Evolutionary conservation across 805 yeast genomes (phyloP).

Genomic region (Diddensiella transvaalensis): DNA sequence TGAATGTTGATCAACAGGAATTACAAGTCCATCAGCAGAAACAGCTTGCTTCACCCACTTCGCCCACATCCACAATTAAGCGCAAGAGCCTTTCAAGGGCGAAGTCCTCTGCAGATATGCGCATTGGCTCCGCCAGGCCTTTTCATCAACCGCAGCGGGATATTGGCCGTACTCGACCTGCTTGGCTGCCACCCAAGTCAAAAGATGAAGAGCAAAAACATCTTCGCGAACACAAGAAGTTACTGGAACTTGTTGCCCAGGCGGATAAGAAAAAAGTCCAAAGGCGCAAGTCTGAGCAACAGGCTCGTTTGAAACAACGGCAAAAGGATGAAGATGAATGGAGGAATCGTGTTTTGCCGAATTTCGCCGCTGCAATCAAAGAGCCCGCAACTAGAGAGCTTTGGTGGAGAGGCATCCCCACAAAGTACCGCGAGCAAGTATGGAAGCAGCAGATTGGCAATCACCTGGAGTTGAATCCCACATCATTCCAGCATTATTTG

Average conservation of each 20-base stretch:
- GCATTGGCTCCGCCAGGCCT: neutral
- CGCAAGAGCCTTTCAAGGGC: neutral
- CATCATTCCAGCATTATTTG: conserved; percentile 15
- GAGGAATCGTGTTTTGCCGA: conserved; percentile 39
- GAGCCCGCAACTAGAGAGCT: conserved; percentile 45
- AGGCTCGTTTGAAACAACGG: conserved; percentile 23
- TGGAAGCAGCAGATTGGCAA: conserved; percentile 51
- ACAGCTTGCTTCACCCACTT: neutral
- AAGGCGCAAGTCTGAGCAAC: conserved; percentile 19
- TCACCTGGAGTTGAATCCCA: conserved; percentile 25
- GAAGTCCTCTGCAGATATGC: neutral
- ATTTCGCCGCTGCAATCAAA: conserved; percentile 35
- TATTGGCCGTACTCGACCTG: conserved; percentile 50
- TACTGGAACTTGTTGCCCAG: conserved; percentile 36
- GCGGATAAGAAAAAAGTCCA: conserved; percentile 36
- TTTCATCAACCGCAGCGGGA: too few species aligned
- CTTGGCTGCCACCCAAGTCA: conserved; percentile 64
- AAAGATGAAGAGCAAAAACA: conserved; percentile 52
- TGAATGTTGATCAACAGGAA: conserved; percentile 8
- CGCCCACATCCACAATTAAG: neutral
- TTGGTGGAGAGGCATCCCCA: conserved; percentile 61
- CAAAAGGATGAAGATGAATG: conserved; percentile 36
- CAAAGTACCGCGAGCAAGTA: conserved; percentile 41
- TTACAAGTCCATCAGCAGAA: conserved; percentile 1
- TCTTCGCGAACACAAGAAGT: conserved; percentile 46